Evolutionary conservation across 495 filamentous ascomycete genomes (phyloP), one percentile per base, ranked within the genome.

Genomic region (Penicillium goetzii): DNA sequence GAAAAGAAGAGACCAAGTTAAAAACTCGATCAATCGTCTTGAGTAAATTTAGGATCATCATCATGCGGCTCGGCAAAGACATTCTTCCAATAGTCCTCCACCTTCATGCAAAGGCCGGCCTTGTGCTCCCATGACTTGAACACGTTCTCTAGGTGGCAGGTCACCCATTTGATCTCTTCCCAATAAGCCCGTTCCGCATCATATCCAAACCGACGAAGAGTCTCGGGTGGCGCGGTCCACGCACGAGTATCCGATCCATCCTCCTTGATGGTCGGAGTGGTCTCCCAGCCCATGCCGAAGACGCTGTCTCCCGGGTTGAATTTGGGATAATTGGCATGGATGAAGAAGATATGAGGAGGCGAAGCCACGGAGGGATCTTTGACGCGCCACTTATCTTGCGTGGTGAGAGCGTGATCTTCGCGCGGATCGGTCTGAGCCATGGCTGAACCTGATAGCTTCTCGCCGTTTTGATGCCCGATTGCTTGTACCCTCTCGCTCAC

Each of bases 311-410:
- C 74, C 0, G 84, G 82, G 60, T 86, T 83, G 60, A 85, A 81
- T 61, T 86, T 85, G 57, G 82, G 81, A 45, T 80, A 81, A 63
- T 83, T 84, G 57, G 80, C 80, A 66, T 87, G 84, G 53, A 85
- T 75, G 58, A 85, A 86, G 69, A 86, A 82, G 25, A 76, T 65
- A 7, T 70, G 73, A 0, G 78, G 73, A 3, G 74, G 59, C 8
- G 70, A 56, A 15, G 69, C 76, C 25, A 73, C 71, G 1, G 70
- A 58, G 0, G 71, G 68, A 32, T 81, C 77, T 36, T 79, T 74
- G 21, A 76, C 71, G 12, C 78, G 77, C 71, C 76, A 76, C 58
- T 72, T 73, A 19, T 67, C 69, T 57, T 77, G 68, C 9, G 68
- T 68, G 25, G 69, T 78, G 52, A 80, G 64, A 11, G 73, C 68